A percentile compares a stretch with the other conserved stretches of the same genome.
Conservation (phyloP, 2,329 filamentous ascomycete genomes). For the Rhynchosporium graminicola region DNA sequence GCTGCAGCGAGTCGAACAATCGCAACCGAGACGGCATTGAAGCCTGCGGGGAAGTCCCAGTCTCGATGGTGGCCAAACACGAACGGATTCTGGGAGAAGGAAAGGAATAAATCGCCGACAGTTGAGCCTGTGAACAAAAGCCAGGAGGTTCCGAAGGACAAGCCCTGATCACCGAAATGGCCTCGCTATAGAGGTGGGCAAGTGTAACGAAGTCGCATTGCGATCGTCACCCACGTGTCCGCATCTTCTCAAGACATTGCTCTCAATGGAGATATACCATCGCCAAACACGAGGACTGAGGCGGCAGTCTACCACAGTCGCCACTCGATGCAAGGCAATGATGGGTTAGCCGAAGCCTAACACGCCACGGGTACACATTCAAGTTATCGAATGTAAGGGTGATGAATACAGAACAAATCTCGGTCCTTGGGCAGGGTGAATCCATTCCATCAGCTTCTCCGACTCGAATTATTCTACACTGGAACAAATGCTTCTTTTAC, state of each 20-base stretch:
- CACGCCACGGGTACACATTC: not conserved
- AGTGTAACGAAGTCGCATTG: not conserved
- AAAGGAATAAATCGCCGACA: not conserved
- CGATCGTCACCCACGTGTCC: not conserved
- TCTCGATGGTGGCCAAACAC: slow-evolving; percentile 33
- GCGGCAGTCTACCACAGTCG: not conserved
- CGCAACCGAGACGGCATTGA: slow-evolving; percentile 27
- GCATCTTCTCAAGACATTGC: not conserved
- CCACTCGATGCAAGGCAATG: not conserved
- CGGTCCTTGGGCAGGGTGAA: too few species aligned
- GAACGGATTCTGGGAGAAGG: slow-evolving; percentile 24
- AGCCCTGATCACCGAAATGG: not conserved
- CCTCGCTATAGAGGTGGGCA: not conserved
- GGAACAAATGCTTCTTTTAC: too few species aligned
- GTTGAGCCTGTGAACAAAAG: not conserved
- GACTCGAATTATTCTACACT: too few species aligned
- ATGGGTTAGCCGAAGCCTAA: not conserved
- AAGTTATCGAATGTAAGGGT: not conserved
- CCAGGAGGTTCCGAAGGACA: slow-evolving; percentile 9
- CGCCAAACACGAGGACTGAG: not conserved
- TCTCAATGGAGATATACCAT: not conserved
- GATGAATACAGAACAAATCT: too few species aligned
- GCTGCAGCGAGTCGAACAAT: slow-evolving; percentile 29
- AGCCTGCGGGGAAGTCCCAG: slow-evolving; percentile 20
- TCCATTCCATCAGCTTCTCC: too few species aligned